Percentiles rank a stretch among this genome's conserved stretches.
Conservation (phyloP, 352 stramenopile species). For the Phytopythium litorale region DNA sequence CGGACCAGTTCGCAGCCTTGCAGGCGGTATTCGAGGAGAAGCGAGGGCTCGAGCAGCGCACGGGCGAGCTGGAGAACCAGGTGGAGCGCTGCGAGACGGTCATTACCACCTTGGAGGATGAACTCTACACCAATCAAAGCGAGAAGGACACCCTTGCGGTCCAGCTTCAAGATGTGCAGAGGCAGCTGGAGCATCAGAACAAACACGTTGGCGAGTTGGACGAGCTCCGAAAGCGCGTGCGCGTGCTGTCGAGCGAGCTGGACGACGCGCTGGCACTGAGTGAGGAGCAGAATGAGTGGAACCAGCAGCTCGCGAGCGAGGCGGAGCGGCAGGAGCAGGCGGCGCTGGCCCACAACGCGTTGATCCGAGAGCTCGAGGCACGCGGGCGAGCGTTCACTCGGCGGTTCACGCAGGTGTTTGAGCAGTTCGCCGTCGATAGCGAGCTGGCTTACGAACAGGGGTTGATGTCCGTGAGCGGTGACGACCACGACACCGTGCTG, state of each 20-base stretch:
- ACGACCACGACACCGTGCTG: constrained; percentile 11
- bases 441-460: neutral
- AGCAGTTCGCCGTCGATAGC: neutral
- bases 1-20: constrained; percentile 21
- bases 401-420: neutral
- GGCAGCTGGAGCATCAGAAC: neutral
- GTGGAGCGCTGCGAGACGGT: constrained; percentile 10
- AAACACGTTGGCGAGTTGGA: neutral
- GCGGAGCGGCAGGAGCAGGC: neutral
- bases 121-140: constrained; percentile 8
- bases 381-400: neutral
- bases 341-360: neutral
- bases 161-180: neutral
- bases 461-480: constrained; percentile 12
- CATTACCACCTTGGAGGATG: constrained; percentile 18
- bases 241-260: neutral
- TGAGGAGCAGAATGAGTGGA: constrained; percentile 20
- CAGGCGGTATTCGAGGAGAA: constrained; percentile 16
- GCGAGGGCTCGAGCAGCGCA: constrained; percentile 21
- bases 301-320: constrained; percentile 2
- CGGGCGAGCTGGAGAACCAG: constrained; percentile 8
- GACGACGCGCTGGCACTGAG: constrained; percentile 6
- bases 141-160: neutral
- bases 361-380: constrained; percentile 4
- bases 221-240: neutral